Conservation (phyloP, 2,329 filamentous ascomycete species). For the Emmonsiellopsis sp. region DNA sequence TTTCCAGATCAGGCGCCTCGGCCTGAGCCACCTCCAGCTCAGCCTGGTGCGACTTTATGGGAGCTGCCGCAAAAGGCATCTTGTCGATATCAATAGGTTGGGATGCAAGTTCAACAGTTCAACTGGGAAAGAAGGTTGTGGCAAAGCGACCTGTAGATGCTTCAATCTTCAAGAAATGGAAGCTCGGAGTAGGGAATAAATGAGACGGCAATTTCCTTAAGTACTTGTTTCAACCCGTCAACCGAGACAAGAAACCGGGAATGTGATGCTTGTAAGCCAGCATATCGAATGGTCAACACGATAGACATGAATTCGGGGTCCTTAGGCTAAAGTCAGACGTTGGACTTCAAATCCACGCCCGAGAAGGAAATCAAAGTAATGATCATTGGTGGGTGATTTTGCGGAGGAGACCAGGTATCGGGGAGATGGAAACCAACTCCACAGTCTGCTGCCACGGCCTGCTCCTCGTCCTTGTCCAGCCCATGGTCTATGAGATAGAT, state of each 20-base stretch:
- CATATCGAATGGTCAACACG: too few relatives aligned
- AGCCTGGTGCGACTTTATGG: too few relatives aligned
- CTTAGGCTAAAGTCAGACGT: not conserved
- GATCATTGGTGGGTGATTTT: not conserved
- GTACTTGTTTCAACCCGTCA: too few relatives aligned
- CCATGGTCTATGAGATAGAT: too few relatives aligned
- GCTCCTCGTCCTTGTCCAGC: not conserved
- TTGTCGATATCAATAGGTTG: not conserved
- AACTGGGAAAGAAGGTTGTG: too few relatives aligned
- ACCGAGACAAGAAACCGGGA: too few relatives aligned
- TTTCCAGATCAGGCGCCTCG: constrained; percentile 43
- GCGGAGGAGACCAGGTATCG: not conserved
- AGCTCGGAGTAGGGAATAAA: too few relatives aligned
- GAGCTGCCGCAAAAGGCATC: not conserved
- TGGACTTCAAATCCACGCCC: not conserved
- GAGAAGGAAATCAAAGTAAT: not conserved
- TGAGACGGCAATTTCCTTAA: too few relatives aligned
- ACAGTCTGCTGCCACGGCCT: not conserved
- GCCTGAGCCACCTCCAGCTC: constrained; percentile 32
- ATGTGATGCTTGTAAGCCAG: too few relatives aligned
- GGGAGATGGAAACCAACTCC: not conserved
- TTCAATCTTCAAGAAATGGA: too few relatives aligned
- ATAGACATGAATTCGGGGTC: not conserved
- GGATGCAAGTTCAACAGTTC: too few relatives aligned
- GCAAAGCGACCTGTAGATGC: too few relatives aligned